phyloP scores from a whole-genome alignment of 352 stramenopile species.

The Pythium aphanidermatum region DNA sequence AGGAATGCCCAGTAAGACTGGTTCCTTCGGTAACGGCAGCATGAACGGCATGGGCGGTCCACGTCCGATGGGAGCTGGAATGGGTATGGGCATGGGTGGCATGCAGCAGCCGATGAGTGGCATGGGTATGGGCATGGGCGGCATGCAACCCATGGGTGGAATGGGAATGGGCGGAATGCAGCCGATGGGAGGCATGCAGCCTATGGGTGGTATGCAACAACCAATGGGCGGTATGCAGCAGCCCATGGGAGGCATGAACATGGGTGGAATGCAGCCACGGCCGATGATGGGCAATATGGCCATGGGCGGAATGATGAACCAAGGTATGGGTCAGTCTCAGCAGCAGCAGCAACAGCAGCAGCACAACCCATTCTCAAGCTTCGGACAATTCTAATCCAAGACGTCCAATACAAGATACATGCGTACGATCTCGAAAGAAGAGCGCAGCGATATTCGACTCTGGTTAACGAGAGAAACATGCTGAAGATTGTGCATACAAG shows the following conservation, averaged over 20 bases:
- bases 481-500: too few relatives aligned
- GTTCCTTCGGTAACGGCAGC: conserved; percentile 31
- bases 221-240: conserved; percentile 48
- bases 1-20: conserved; percentile 63
- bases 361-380: conserved; percentile 46
- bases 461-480: too few relatives aligned
- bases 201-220: conserved; percentile 26
- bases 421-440: not conserved
- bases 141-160: conserved; percentile 27
- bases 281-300: conserved; percentile 26
- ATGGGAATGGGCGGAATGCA: conserved; percentile 52
- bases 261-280: conserved; percentile 29
- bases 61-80: conserved; percentile 18
- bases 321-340: conserved; percentile 41
- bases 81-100: conserved; percentile 38
- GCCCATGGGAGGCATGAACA: conserved; percentile 38
- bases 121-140: conserved; percentile 22
- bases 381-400: conserved; percentile 44
- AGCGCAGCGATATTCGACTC: not conserved
- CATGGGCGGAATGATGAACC: conserved; percentile 59
- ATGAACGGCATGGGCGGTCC: conserved; percentile 57
- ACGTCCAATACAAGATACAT: not conserved
- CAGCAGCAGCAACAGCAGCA: conserved; percentile 54
- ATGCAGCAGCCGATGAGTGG: conserved; percentile 41
- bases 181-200: conserved; percentile 42